Evolutionary conservation across 2,329 filamentous ascomycete genomes (phyloP), one percentile per base, ranked within the genome.

Genomic region (Cercospora janseana): DNA sequence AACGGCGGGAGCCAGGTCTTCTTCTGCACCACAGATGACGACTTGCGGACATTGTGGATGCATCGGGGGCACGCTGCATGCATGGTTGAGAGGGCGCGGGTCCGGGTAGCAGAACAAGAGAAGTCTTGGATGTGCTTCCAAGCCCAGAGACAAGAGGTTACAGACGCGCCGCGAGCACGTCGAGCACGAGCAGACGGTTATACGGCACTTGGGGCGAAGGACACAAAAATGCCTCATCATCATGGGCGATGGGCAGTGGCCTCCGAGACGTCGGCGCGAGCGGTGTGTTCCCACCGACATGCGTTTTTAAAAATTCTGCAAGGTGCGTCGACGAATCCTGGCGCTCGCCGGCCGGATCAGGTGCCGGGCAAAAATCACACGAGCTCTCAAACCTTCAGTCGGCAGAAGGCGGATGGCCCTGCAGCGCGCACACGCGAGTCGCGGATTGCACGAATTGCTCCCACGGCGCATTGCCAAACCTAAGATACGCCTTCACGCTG

Each of bases 181-280:
- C 26, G 40, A 26, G 27, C 28, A 42, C 13, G 27, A 24, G 10
- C n/a, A n/a, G 18, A 54, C 54, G 54, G 54, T 52, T 51, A 44
- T 49, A 45, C 48, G 51, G 54, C 51, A 54, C 51, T 16, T 12
- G 18, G 20, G 34, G 16, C 13, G 10, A 23, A 10, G 37, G 15
- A 9, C 21, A 18, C 29, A 15, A 49, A 57, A 57, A 57, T 57
- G 52, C 52, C 55, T 55, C 55, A 57, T 15, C n/a, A n/a, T n/a
- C n/a, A n/a, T n/a, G n/a, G n/a, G n/a, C n/a, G n/a, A n/a, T n/a
- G n/a, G n/a, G n/a, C n/a, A n/a, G n/a, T n/a, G 10, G 27, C 27
- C 3, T 34, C n/a, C 34, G 34, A 16, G 34, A 12, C 34, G 34
- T 48, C 49, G 52, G 41, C 12, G 46, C 34, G 23, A 46, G 42